Base-by-base conservation (phyloP, 345 rosid genomes). In the Cardamine chenopodiifolia region DNA sequence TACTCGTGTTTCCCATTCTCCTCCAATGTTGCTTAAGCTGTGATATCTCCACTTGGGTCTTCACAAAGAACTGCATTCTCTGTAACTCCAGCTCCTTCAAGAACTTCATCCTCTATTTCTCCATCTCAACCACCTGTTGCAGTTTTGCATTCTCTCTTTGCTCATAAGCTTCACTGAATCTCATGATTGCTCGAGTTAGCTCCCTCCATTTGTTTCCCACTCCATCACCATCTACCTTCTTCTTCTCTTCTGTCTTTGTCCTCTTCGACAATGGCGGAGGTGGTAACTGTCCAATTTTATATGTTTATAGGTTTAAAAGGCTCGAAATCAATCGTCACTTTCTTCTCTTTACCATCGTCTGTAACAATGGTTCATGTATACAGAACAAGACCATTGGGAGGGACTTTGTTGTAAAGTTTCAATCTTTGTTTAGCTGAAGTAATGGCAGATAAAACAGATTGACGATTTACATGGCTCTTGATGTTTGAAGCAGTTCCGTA, bases 401-500 rank as follows among this genome's bases (percentile, higher is more conserved):
- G 96, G 42, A 92, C 95, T 82, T 81, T 86, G 55, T 82, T 90
- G 81, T 92, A 92, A 32, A 92, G 94, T 72, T 92, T 92, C 77
- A 92, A 81, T 77, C 96, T 84, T 75, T 92, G 96, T 61, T 92
- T 94, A 71, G 98, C 96, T 50, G 98, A 92, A 23, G 98, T 90
- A 68, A 92, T 92, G 53, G 98, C 98, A 76, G 87, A 92, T 56
- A 92, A 74, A 64, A 92, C 96, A 10, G 98, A 92, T 66, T 92
- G 96, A 49, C 92, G 89, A 59, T 90, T 92, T 35, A 92, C 98
- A 78, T 96, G 76, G 68, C 95, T 88, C 78, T 92, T 92, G 69
- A 92, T 92, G 86, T 92, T 90, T 18, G 98, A 90, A 31, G 98
- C 97, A 34, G 96, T 92, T 72, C 95, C 93, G 72, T 81, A 92